Evolutionary conservation across 2,329 filamentous ascomycete genomes (phyloP).

Genomic region (Colletotrichum sp.): DNA sequence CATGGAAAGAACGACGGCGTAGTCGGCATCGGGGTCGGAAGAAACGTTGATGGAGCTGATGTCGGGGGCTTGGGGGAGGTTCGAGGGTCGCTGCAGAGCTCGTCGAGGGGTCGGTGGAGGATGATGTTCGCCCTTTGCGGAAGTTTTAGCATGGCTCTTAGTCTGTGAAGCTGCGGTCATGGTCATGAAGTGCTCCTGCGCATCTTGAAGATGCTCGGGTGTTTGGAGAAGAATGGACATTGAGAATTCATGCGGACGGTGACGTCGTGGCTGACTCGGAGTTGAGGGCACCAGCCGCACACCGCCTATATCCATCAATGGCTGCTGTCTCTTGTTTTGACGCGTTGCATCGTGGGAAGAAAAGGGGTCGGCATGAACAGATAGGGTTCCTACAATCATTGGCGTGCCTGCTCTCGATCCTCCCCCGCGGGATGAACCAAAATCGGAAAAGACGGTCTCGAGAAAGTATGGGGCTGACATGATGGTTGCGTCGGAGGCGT

Average conservation of each 20-base stretch:
- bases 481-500: slow-evolving; percentile 81
- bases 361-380: slow-evolving; percentile 25
- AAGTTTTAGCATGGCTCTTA: slow-evolving; percentile 54
- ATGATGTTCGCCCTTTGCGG: slow-evolving; percentile 52
- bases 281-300: slow-evolving; percentile 45
- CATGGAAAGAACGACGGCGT: slow-evolving; percentile 92
- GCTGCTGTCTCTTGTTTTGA: slow-evolving; percentile 24
- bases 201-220: neutral
- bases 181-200: slow-evolving; percentile 35
- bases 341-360: neutral
- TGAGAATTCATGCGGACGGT: neutral
- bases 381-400: slow-evolving; percentile 63
- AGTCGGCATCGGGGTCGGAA: slow-evolving; percentile 74
- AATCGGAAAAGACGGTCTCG: slow-evolving; percentile 77
- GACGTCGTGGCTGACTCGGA: neutral
- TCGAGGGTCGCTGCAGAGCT: slow-evolving; percentile 71
- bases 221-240: neutral
- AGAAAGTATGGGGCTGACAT: slow-evolving; percentile 78
- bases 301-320: slow-evolving; percentile 45
- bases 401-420: slow-evolving; percentile 73
- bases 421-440: slow-evolving; percentile 59
- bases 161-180: slow-evolving; percentile 26
- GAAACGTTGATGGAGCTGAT: slow-evolving; percentile 73
- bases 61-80: slow-evolving; percentile 75
- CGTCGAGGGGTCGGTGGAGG: slow-evolving; percentile 65